These are phyloP conservation scores for Agrocybe chaxingu DNA, from an alignment of 768 basidiomycete genomes.

Conservation along the genomic window DNA sequence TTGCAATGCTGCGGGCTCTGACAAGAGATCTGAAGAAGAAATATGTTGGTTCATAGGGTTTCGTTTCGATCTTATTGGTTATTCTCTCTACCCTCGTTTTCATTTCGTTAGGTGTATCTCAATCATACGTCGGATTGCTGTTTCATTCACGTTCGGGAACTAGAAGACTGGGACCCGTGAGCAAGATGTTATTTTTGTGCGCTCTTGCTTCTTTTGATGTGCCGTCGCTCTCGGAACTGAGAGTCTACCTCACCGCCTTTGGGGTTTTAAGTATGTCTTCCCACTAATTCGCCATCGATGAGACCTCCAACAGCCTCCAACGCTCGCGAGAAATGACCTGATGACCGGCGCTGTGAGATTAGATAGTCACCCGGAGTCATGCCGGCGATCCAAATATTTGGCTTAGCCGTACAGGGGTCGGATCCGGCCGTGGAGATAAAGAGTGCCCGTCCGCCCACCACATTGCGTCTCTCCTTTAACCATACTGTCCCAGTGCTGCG, in stretches of 20 bases:
- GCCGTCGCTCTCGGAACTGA: too few species aligned
- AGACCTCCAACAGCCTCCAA: too few species aligned
- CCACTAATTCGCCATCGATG: too few species aligned
- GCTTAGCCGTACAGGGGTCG: conserved; percentile 8
- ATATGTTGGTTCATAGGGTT: conserved; percentile 26
- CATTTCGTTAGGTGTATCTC: conserved; percentile 1
- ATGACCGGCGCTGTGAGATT: too few species aligned
- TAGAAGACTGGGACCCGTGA: too few species aligned
- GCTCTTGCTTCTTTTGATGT: too few species aligned
- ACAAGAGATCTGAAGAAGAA: conserved; percentile 52
- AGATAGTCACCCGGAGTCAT: not conserved
- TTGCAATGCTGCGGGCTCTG: conserved; percentile 63
- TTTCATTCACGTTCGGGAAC: not conserved
- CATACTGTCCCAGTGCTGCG: not conserved
- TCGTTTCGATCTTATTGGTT: conserved; percentile 7
- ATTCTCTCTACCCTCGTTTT: conserved; percentile 3
- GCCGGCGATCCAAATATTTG: conserved; percentile 5
- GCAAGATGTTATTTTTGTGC: too few species aligned
- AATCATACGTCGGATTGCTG: not conserved
- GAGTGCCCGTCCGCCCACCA: conserved; percentile 12
- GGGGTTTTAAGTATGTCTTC: too few species aligned
- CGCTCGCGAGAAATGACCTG: too few species aligned
- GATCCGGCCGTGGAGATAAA: conserved; percentile 17
- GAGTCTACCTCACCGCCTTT: too few species aligned
- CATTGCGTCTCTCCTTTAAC: conserved; percentile 17